phyloP scores from a whole-genome alignment of 768 basidiomycete species.

The Lentinula sp. region DNA sequence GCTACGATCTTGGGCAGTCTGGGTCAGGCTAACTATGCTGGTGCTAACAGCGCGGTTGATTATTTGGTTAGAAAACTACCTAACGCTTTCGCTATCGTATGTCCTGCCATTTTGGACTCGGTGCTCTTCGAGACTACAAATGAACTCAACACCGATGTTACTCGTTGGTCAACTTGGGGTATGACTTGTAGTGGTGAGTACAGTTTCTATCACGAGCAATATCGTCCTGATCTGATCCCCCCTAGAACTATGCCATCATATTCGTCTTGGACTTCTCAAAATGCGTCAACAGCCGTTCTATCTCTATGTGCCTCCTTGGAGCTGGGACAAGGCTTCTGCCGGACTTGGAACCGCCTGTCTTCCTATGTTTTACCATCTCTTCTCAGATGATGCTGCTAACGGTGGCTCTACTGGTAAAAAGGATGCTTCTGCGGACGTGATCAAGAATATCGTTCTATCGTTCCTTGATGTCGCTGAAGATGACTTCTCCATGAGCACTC shows the following conservation, averaged over 20 bases:
- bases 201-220: neutral
- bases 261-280: slow-evolving; percentile 18
- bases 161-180: slow-evolving; percentile 7
- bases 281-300: slow-evolving; percentile 11
- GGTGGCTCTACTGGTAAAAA: neutral
- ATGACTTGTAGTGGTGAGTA: slow-evolving; percentile 12
- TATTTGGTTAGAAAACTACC: slow-evolving; percentile 7
- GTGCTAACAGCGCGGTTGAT: slow-evolving; percentile 16
- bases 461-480: slow-evolving; percentile 16
- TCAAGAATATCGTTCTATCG: neutral
- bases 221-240: neutral
- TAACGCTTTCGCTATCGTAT: slow-evolving; percentile 15
- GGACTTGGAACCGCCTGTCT: slow-evolving; percentile 11
- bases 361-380: slow-evolving; percentile 13
- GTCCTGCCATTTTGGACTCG: slow-evolving; percentile 13
- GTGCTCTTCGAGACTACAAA: slow-evolving; percentile 6
- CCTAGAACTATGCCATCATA: slow-evolving; percentile 18
- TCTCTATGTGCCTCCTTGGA: slow-evolving; percentile 19
- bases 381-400: neutral
- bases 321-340: slow-evolving; percentile 14
- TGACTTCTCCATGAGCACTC: slow-evolving; percentile 19
- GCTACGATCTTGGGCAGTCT: slow-evolving; percentile 13
- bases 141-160: slow-evolving; percentile 1
- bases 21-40: slow-evolving; percentile 19
- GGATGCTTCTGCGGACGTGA: neutral